A percentile compares a stretch with the other conserved stretches of the same genome.
Conservation (phyloP, 495 filamentous ascomycete genomes). For the Trichoderma virens region DNA sequence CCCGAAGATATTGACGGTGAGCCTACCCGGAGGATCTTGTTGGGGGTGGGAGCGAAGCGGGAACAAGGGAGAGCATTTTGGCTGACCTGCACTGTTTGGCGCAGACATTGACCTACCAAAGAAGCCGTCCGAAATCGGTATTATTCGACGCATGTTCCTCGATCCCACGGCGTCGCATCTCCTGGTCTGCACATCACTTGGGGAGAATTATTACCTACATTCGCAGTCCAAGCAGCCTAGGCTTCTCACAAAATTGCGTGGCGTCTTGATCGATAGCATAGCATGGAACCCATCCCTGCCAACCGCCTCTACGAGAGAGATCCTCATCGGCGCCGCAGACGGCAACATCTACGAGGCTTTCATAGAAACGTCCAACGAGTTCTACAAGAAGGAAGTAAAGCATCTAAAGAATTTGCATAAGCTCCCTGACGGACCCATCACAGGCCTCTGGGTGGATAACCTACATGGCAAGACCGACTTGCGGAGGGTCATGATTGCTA, state of each 20-base stretch:
- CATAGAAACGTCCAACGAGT: slow-evolving; percentile 87
- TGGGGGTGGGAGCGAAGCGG: background rate
- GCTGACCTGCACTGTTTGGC: slow-evolving; percentile 4
- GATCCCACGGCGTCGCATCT: slow-evolving; percentile 94
- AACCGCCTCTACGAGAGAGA: slow-evolving; percentile 89
- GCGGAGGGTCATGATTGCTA: slow-evolving; percentile 69
- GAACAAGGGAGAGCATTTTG: background rate
- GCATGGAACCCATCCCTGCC: slow-evolving; percentile 98
- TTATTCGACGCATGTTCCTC: slow-evolving; percentile 92
- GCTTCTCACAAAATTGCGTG: slow-evolving; percentile 71
- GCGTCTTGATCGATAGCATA: slow-evolving; percentile 77
- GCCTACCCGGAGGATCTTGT: slow-evolving; percentile 1
- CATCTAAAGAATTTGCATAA: slow-evolving; percentile 78
- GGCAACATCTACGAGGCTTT: slow-evolving; percentile 94
- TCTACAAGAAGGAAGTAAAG: slow-evolving; percentile 89
- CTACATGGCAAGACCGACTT: slow-evolving; percentile 59
- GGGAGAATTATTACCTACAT: slow-evolving; percentile 97
- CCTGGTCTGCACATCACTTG: slow-evolving; percentile 80
- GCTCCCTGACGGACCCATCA: slow-evolving; percentile 66
- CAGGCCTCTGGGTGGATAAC: slow-evolving; percentile 72
- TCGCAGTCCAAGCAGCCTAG: slow-evolving; percentile 86
- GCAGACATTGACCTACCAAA: slow-evolving; percentile 95
- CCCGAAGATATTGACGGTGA: slow-evolving; percentile 92
- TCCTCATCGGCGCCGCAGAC: slow-evolving; percentile 85
- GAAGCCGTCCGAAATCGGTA: slow-evolving; percentile 78